Evolutionary conservation across 192 early-diverging fungal species (phyloP).

Genomic region (Podila epigama): DNA sequence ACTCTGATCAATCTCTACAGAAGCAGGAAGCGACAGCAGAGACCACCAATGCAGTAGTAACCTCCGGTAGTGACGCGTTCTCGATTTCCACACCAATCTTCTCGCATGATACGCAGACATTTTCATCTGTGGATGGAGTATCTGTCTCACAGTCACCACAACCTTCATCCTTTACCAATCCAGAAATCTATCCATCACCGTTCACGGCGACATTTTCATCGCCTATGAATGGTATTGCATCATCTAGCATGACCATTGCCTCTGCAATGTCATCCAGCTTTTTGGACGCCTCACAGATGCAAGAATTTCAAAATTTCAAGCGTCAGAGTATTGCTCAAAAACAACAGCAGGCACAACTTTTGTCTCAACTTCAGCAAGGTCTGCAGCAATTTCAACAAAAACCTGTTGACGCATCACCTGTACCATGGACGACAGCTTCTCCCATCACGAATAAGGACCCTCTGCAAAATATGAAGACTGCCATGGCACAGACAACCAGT

Average conservation of each 20-base stretch:
- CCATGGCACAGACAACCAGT: conserved; percentile 1
- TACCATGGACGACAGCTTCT: conserved; percentile 5
- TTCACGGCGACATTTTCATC: background rate
- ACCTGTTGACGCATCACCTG: background rate
- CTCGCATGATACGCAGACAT: background rate
- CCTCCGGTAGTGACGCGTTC: background rate
- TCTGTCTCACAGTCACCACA: background rate
- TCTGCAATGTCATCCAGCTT: conserved; percentile 4
- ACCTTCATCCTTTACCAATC: background rate
- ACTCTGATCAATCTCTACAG: too few relatives aligned
- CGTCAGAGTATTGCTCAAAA: conserved; percentile 3
- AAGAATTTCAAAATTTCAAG: conserved; percentile 24
- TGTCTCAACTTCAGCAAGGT: background rate
- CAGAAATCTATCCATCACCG: background rate
- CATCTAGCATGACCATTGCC: background rate
- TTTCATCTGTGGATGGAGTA: background rate
- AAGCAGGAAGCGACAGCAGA: background rate
- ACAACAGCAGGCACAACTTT: conserved; percentile 3
- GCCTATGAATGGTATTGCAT: background rate
- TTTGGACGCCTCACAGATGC: conserved; percentile 20
- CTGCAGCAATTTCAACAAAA: background rate
- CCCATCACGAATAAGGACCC: background rate
- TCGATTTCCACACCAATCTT: conserved; percentile 8
- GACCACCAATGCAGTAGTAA: background rate
- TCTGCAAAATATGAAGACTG: background rate